A percentile compares a stretch with the other conserved stretches of the same genome.
Evolutionary conservation across 352 stramenopile species (phyloP).

Genomic region (Phytophthora palmivora): DNA sequence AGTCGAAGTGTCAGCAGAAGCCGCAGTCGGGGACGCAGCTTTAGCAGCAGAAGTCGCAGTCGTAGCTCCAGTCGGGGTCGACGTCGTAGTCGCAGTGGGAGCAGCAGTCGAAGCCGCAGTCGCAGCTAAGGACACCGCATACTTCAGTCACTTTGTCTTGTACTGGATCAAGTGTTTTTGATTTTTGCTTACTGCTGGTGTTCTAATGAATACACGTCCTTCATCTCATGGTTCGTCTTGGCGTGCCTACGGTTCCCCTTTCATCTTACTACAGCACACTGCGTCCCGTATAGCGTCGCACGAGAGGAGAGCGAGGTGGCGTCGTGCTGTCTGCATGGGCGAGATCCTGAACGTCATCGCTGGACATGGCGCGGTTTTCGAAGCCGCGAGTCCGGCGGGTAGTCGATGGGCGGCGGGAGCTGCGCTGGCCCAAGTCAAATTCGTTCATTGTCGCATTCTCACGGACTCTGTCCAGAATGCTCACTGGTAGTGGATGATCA

Average conservation of each 20-base stretch:
- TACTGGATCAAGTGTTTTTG: conserved; percentile 24
- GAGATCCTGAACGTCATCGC: conserved; percentile 33
- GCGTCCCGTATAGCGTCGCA: conserved; percentile 51
- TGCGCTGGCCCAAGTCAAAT: conserved; percentile 21
- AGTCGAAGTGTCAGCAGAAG: conserved; percentile 42
- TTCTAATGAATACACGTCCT: conserved; percentile 40
- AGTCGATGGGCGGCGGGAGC: conserved; percentile 25
- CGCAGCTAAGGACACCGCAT: conserved; percentile 8
- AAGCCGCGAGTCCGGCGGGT: conserved; percentile 31
- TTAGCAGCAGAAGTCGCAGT: conserved; percentile 44
- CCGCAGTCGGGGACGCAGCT: conserved; percentile 31
- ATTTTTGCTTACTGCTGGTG: conserved; percentile 23
- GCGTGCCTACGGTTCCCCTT: conserved; percentile 7
- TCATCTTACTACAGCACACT: conserved; percentile 34
- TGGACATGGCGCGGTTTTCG: conserved; percentile 41
- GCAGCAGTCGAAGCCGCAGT: conserved; percentile 39
- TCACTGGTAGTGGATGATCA: not conserved
- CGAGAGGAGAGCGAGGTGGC: conserved; percentile 38
- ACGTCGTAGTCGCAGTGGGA: conserved; percentile 34
- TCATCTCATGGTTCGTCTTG: conserved; percentile 9
- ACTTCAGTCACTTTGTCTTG: not conserved
- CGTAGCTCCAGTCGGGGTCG: conserved; percentile 41
- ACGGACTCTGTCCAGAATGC: conserved; percentile 14
- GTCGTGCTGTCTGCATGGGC: conserved; percentile 22
- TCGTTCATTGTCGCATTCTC: conserved; percentile 30